Evolutionary conservation across 2,329 filamentous ascomycete genomes (phyloP), one percentile per base, ranked within the genome.

Genomic region (Hypoxylon sp.): DNA sequence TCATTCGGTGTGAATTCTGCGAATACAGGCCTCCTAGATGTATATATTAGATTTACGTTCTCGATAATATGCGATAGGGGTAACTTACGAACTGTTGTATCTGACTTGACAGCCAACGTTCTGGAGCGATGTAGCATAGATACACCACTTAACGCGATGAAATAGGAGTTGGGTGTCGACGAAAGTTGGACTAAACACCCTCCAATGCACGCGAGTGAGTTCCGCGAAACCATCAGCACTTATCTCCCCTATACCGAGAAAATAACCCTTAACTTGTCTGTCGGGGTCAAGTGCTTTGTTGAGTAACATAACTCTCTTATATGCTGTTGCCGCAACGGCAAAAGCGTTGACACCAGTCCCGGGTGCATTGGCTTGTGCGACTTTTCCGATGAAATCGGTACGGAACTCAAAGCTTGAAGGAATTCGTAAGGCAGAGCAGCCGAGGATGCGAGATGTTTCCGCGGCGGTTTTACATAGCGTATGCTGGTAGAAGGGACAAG

Each of bases 1-100:
- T 71, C 64, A 48, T 79, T 81, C 5, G 72, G 63, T 15, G 73
- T 70, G 12, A 81, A 65, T 46, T 80, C 74, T 8, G 70, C 71
- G 41, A 80, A 81, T 1, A 69, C 67, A 3, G 67, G 68, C 3
- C 66, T 55, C 5, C 69, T 71, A n/a, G 9, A 5, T 15, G 2
- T 8, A n/a, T n/a, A n/a, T n/a, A n/a, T n/a, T n/a, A n/a, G n/a
- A n/a, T n/a, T n/a, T n/a, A n/a, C n/a, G n/a, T n/a, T n/a, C n/a
- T n/a, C n/a, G n/a, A n/a, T n/a, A n/a, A n/a, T n/a, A n/a, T n/a
- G n/a, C n/a, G n/a, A 5, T 12, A 4, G 6, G 9, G 5, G 12
- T 8, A 4, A 61, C 69, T 63, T 51, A 73, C 71, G 53, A n/a
- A n/a, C n/a, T 36, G 12, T 69, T 69, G 23, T 71, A 72, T 20